Conservation (phyloP, 2,329 filamentous ascomycete genomes). For the Lachnellula occidentalis region DNA sequence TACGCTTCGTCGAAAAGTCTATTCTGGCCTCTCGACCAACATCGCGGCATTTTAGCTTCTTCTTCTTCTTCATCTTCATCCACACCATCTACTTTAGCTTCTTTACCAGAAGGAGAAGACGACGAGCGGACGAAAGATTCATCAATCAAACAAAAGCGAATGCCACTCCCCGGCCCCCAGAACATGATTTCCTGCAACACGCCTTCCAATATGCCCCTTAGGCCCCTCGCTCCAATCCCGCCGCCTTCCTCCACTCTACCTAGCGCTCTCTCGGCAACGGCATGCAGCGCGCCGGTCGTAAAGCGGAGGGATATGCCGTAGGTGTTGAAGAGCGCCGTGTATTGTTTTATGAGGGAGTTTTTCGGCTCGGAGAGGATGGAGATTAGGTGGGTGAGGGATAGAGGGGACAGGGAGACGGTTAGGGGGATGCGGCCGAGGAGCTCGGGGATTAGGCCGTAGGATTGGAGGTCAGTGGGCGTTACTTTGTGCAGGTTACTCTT, state of each 20-base stretch:
- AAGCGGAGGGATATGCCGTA: constrained; percentile 72
- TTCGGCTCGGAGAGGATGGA: constrained; percentile 89
- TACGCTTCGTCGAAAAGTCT: constrained; percentile 65
- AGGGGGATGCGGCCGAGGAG: constrained; percentile 94
- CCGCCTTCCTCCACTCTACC: constrained; percentile 39
- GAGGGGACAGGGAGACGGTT: constrained; percentile 74
- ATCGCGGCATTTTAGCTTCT: constrained; percentile 36
- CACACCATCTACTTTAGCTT: background rate
- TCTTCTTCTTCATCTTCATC: constrained; percentile 41
- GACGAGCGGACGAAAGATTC: constrained; percentile 39
- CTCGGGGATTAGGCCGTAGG: constrained; percentile 88
- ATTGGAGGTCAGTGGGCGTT: constrained; percentile 70
- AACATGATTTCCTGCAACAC: constrained; percentile 77
- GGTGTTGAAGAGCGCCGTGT: constrained; percentile 77
- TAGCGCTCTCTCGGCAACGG: constrained; percentile 57
- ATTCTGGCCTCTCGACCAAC: constrained; percentile 65
- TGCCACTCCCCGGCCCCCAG: constrained; percentile 57
- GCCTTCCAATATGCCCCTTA: constrained; percentile 77
- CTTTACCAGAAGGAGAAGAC: no score
- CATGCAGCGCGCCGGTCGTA: constrained; percentile 73
- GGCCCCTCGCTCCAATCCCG: constrained; percentile 71
- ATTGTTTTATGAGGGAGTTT: constrained; percentile 83
- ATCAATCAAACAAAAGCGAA: constrained; percentile 69
- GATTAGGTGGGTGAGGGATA: constrained; percentile 64
- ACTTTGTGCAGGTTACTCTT: constrained; percentile 57